Evolutionary conservation across 2,329 filamentous ascomycete genomes (phyloP), one percentile per base, ranked within the genome.

Genomic region (Knufia fluminis): DNA sequence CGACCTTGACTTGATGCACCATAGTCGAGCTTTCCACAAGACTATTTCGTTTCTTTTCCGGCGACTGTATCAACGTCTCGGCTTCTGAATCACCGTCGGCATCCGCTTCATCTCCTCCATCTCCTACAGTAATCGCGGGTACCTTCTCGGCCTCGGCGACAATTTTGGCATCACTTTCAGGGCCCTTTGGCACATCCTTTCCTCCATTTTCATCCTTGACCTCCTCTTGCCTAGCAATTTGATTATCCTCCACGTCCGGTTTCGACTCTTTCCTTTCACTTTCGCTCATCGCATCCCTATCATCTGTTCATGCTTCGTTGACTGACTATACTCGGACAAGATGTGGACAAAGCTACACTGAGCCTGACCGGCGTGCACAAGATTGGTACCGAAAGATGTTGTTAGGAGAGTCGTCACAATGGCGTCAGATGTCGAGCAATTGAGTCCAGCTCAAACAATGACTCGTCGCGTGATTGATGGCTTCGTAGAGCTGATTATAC

Each of bases 41-140:
- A 46, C 68, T 66, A 50, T 63, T 62, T 51, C 66, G 66, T 58
- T 67, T 68, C 61, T 72, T 72, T 59, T 72, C 68, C 3, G 70
- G 69, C 4, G 70, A 72, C 57, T 72, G 69, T 49, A 73, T 73
- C 51, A 72, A 69, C 17, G 70, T 73, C 59, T 73, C 70, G 48
- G 70, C 70, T 61, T 73, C 70, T 39, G 70, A 72, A 58, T 73
- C 70, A 23, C 61, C 67, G 49, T 70, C 64, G 42, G 57, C 61
- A 39, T 48, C 45, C 45, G 40, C 23, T 19, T 39, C 45, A 28
- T 48, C 22, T 28, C 35, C 45, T 24, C 17, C 35, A n/a, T 39
- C 33, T 36, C 24, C 12, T 10, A 39, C 16, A 9, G n/a, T 20
- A n/a, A 24, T 17, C 33, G 31, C 20, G 12, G 31, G 19, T 12